Evolutionary conservation across 2,329 filamentous ascomycete species (phyloP).

Genomic region (Fusarium anthophilum): DNA sequence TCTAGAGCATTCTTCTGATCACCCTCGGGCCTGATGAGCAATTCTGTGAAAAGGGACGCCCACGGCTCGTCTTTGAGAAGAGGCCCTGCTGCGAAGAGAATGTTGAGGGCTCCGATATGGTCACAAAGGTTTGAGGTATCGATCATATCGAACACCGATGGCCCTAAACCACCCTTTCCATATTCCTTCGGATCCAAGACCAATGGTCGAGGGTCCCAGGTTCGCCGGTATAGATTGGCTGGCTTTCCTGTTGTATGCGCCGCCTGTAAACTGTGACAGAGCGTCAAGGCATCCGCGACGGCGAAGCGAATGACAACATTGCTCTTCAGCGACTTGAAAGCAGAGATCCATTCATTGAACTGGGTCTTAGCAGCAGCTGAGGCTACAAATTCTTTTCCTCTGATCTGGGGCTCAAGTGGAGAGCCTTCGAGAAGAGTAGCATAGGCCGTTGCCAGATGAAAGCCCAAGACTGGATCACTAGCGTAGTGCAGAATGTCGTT

Average conservation of each 20-base stretch:
- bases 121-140: constrained; percentile 61
- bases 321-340: constrained; percentile 49
- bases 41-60: constrained; percentile 61
- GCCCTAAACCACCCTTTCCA: constrained; percentile 44
- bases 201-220: constrained; percentile 52
- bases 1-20: constrained; percentile 47
- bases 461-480: constrained; percentile 63
- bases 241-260: constrained; percentile 43
- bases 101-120: constrained; percentile 51
- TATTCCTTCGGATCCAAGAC: constrained; percentile 56
- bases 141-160: constrained; percentile 62
- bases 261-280: constrained; percentile 62
- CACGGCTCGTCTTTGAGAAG: constrained; percentile 55
- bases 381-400: constrained; percentile 33
- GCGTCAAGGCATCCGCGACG: constrained; percentile 58
- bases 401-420: constrained; percentile 46
- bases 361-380: constrained; percentile 53
- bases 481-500: constrained; percentile 56
- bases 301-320: constrained; percentile 56
- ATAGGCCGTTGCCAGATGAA: constrained; percentile 63
- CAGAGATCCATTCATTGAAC: constrained; percentile 57
- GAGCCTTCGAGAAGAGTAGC: constrained; percentile 51
- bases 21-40: constrained; percentile 48
- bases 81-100: constrained; percentile 55
- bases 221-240: constrained; percentile 55